Base-by-base conservation (phyloP, 441 rosid genomes). In the Aquilaria agallochum region DNA sequence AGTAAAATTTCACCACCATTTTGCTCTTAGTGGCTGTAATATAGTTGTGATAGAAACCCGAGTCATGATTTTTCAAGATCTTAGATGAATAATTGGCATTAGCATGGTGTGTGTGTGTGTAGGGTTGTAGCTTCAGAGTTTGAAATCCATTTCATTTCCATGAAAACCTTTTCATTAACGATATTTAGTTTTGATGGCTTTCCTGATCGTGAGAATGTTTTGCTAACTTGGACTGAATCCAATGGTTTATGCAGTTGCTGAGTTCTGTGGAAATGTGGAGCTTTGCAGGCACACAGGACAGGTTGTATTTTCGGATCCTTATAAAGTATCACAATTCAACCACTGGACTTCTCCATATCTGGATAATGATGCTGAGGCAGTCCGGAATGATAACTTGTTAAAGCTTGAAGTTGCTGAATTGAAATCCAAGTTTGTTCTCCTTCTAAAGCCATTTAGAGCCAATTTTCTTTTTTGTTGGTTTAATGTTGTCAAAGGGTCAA, bases 251-350 rank as follows among this genome's bases (percentile, higher is more conserved):
- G 83, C 84, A 91, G 97, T 91, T 45, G 90, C 97, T 2, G 85
- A 88, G 53, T 91, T 81, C 60, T 91, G 96, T 65, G 94, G 92
- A 60, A 88, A 88, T 59, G 84, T 88, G 84, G 97, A 88, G 87
- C 55, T 86, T 51, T 84, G 92, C 72, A 83, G 97, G 72, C 88
- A 80, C 53, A 91, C 97, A 1, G 97, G 81, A 77, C 97, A 84
- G 68, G 94, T 91, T 59, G 86, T 91, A 68, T 91, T 91, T 66
- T 88, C 96, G 6, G 94, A 88, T 66, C 97, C 94, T 1, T 91
- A 91, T 67, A 83, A 79, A 71, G 76, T 79, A 12, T 86, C 96
- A 3, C 52, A 82, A 30, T 78, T 74, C 68, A 91, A 91, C 60
- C 84, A 34, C 36, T 83, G 96, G 84, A 88, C 82, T 64, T 78